Base-by-base conservation (phyloP, 352 stramenopile genomes). In the Aphanomyces invadans region DNA sequence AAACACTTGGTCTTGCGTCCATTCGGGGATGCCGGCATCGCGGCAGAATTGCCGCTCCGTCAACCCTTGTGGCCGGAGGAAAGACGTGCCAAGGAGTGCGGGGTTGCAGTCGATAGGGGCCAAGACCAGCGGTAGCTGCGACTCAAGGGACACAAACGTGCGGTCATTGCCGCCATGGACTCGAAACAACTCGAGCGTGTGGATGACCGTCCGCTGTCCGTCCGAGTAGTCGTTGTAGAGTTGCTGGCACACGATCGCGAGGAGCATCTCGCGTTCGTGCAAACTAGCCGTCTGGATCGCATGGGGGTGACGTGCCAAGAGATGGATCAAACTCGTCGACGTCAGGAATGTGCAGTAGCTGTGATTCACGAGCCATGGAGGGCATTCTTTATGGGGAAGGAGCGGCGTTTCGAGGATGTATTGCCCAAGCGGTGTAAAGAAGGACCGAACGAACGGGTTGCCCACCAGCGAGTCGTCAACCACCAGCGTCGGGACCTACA, bases 1-100 rank as follows among this genome's bases (percentile, higher is more conserved):
- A 44, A 90, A 70, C 45, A 88, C 77, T 29, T 71, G 74, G 1
- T 81, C 79, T 55, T 74, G 75, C 17, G 70, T 78, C 78, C 74
- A 85, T 56, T 89, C 79, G 10, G 87, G 76, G 17, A 87, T 65
- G 2, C 77, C 73, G 26, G 71, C 74, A 10, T 78, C 72, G 11
- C 53, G 9, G 36, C 36, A 66, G 36, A 66, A 66, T 15, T 46
- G n/a, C 11, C 59, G 32, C 46, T 66, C 59, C 10, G 28, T 26
- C n/a, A 19, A 4, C 15, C 38, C 53, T 42, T 61, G 46, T 21
- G 19, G 19, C 12, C 1, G 9, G 9, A 54, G 0, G 28, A 54
- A 54, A 28, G 46, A 29, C 21, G 46, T 28, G 28, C 28, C 19
- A 7, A 54, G 19, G 11, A 54, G 28, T 28, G 21, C 25, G 21